Evolutionary conservation across 73 alveolate genomes (phyloP), one percentile per base, ranked within the genome.

Genomic region (Uronychia binucleata): DNA sequence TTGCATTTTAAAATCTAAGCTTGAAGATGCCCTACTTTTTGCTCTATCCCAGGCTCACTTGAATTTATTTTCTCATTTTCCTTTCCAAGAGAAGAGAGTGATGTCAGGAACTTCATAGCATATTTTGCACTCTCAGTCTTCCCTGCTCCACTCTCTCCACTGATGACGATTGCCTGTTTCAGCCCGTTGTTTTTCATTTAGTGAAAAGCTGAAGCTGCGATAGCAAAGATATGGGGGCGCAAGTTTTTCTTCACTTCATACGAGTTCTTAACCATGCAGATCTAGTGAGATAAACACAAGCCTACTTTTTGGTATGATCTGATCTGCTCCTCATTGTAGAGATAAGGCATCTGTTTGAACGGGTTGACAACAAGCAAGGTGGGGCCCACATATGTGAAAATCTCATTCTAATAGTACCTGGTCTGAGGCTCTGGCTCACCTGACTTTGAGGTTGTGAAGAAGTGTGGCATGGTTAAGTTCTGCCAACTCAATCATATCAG

Each of bases 101-200:
- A 81, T 11, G 99, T 92, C 83, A 94, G 89, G 59, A 96, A 93
- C 90, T 94, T 93, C 99, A 98, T 97, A 34, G 99, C 95, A 75
- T 90, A 84, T 89, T 98, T 99, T 1, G 99, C 99, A 80, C 98
- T 95, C 85, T 99, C 99, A 26, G 99, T 99, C 92, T 99, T 99
- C 11, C 99, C 99, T 28, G 99, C 99, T 31, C 99, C 99, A 28
- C 99, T 91, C 88, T 99, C 99, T 0, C 99, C 99, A 60, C 98
- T 87, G 77, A 98, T 98, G 78, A 98, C 98, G 75, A 98, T 97
- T 32, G 99, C 99, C 75, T 95, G 97, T 78, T 95, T 96, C 76
- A 91, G 83, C 58, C 92, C 74, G 84, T 90, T 94, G 82, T 93
- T 95, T 76, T 91, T 84, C 91, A 97, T 86, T 76, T 94, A 90